Evolutionary conservation across 352 stramenopile genomes (phyloP).

Genomic region (Globisporangium barbulae): DNA sequence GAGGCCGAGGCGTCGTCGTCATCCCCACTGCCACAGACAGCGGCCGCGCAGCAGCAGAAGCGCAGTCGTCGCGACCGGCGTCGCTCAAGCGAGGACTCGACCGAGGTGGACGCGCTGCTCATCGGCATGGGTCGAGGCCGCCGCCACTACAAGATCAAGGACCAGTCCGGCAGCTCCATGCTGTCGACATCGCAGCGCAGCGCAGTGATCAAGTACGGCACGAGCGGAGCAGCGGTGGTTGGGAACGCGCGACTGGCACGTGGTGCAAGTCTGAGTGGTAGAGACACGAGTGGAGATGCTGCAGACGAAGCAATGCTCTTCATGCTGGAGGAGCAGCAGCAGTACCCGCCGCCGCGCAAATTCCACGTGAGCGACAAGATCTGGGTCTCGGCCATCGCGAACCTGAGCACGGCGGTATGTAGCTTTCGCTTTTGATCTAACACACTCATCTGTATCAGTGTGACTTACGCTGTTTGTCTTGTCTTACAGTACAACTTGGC

Average conservation of each 20-base stretch:
- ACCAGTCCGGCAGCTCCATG: background rate
- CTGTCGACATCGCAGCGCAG: background rate
- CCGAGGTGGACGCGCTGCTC: constrained; percentile 12
- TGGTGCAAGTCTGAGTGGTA: background rate
- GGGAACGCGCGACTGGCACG: background rate
- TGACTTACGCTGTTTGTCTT: background rate
- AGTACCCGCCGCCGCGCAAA: background rate
- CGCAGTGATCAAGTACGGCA: background rate
- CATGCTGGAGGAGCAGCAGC: constrained; percentile 12
- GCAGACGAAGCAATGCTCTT: background rate
- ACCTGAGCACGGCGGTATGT: constrained; percentile 75
- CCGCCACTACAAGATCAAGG: background rate
- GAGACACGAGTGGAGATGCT: background rate
- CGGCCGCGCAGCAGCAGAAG: background rate
- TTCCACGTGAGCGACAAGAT: constrained; percentile 38
- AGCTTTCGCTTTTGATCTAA: no score
- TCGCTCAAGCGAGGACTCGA: constrained; percentile 15
- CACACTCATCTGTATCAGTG: background rate
- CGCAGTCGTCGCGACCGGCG: constrained; percentile 1
- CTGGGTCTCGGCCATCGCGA: constrained; percentile 72
- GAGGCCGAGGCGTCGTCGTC: background rate
- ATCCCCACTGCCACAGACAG: background rate
- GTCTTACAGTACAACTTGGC: constrained; percentile 15
- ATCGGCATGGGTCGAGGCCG: background rate
- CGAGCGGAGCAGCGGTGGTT: background rate